These are phyloP conservation scores for Penicillium crystallinum DNA, from an alignment of 495 filamentous ascomycete genomes.

Conservation along the genomic window DNA sequence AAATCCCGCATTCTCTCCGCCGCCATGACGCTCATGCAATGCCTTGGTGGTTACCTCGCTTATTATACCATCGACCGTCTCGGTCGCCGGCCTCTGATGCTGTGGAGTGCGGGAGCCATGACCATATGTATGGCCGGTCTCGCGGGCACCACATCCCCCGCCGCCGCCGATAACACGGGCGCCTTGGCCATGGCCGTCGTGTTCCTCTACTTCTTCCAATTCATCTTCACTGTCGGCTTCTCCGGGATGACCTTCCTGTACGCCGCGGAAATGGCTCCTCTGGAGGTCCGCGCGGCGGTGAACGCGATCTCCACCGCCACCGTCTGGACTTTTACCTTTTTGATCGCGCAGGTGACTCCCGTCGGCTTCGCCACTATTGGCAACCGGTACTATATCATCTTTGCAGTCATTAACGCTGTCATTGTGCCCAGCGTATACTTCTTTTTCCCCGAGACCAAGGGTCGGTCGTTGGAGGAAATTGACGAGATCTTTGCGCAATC, in stretches of 20 bases:
- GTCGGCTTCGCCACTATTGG: slow-evolving; percentile 42
- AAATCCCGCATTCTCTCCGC: slow-evolving; percentile 77
- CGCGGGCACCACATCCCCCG: slow-evolving; percentile 41
- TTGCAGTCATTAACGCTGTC: slow-evolving; percentile 41
- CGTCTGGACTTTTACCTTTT: slow-evolving; percentile 58
- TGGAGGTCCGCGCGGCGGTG: slow-evolving; percentile 60
- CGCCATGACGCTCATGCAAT: slow-evolving; percentile 70
- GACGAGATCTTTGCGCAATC: slow-evolving; percentile 58
- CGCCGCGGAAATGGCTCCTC: slow-evolving; percentile 61
- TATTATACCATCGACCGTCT: slow-evolving; percentile 74
- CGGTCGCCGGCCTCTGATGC: slow-evolving; percentile 63
- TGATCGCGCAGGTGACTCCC: slow-evolving; percentile 43
- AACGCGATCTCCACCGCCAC: slow-evolving; percentile 59
- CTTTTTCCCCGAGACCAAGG: slow-evolving; percentile 53
- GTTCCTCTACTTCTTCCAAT: slow-evolving; percentile 37
- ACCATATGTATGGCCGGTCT: slow-evolving; percentile 54
- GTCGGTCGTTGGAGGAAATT: slow-evolving; percentile 68
- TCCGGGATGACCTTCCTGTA: slow-evolving; percentile 64
- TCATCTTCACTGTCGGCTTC: slow-evolving; percentile 45
- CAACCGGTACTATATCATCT: slow-evolving; percentile 48
- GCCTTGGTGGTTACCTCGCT: slow-evolving; percentile 65
- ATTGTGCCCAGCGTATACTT: slow-evolving; percentile 51
- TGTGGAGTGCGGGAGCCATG: slow-evolving; percentile 50
- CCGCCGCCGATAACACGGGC: slow-evolving; percentile 22
- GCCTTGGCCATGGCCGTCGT: slow-evolving; percentile 38